Evolutionary conservation across 164 flowering plant genomes (phyloP), one percentile per base, ranked within the genome.

Genomic region (Chimonanthus salicifolius): DNA sequence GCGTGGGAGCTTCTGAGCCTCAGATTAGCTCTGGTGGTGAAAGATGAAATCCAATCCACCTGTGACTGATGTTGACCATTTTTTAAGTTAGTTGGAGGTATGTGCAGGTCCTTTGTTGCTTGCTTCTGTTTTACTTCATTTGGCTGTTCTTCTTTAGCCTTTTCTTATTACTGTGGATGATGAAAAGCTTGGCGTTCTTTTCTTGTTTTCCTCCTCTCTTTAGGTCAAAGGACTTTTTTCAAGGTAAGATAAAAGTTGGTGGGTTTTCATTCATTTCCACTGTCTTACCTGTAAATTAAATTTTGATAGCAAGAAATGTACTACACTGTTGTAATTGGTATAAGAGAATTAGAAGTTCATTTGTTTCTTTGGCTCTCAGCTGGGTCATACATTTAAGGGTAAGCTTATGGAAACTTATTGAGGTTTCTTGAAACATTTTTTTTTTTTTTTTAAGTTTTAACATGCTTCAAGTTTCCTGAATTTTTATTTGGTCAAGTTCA

Each of bases 271-370:
- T 73, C 68, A 62, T 72, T 79, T 75, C 81, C 77, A 67, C 68
- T 68, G 74, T 81, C 82, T 84, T 84, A 74, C 79, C 82, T 87
- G 88, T 88, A 85, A 84, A 85, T 82, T 85, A 77, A 84, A 74
- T 83, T 83, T 86, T 85, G 83, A 82, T 78, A 80, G 84, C 79
- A 70, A 65, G 79, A 78, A 70, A 72, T 81, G 81, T 74, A 77
- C 69, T 69, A 48, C 48, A 77, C 58, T 84, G 87, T 85, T 86
- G 89, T 85, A 83, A 77, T 78, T 80, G 85, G 77, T 79, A 69
- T 76, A 80, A 74, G 76, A 46, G 64, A 51, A 70, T 47, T 69
- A 68, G 73, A 67, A 73, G 66, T 69, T 51, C 72, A 70, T 70
- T 69, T 54, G 11, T 63, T 65, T 46, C 73, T 5, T 68, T 47